Conservation (phyloP, 2,329 filamentous ascomycete species). For the Penicillium freii region DNA sequence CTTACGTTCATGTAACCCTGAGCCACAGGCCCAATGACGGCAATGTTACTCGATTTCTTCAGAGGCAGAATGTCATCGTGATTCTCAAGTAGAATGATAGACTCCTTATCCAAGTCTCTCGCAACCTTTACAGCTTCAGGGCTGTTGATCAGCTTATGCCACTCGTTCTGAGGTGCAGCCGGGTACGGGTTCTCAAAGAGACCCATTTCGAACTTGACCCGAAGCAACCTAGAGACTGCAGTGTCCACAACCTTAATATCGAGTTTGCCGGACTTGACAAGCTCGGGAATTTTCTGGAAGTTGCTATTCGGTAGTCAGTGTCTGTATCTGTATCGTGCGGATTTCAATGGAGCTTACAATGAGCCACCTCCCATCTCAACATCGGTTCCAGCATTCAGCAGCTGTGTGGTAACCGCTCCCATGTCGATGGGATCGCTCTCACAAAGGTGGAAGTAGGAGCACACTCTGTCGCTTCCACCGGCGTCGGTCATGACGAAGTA, state of each 20-base stretch:
- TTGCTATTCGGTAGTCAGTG: slow-evolving; percentile 44
- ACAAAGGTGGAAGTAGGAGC: slow-evolving; percentile 64
- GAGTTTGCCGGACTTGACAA: slow-evolving; percentile 62
- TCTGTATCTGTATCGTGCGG: background rate
- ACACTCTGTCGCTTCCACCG: slow-evolving; percentile 68
- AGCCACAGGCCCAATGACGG: slow-evolving; percentile 74
- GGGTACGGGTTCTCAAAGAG: slow-evolving; percentile 69
- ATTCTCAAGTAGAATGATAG: slow-evolving; percentile 61
- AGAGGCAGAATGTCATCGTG: slow-evolving; percentile 54
- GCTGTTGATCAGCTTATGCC: slow-evolving; percentile 61
- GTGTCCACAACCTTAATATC: slow-evolving; percentile 60
- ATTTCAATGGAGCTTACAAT: slow-evolving; percentile 41
- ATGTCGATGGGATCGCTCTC: slow-evolving; percentile 59
- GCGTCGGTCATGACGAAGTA: slow-evolving; percentile 67
- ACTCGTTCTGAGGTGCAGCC: slow-evolving; percentile 56
- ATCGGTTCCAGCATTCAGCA: slow-evolving; percentile 67
- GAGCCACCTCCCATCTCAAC: slow-evolving; percentile 75
- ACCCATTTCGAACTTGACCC: slow-evolving; percentile 67
- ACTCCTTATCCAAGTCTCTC: slow-evolving; percentile 63
- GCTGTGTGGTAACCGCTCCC: slow-evolving; percentile 61
- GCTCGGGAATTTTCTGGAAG: slow-evolving; percentile 63
- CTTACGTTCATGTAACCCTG: slow-evolving; percentile 67
- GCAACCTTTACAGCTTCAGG: slow-evolving; percentile 58
- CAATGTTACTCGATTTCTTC: slow-evolving; percentile 64
- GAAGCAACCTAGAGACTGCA: slow-evolving; percentile 64